Evolutionary conservation across 1,284 basidiomycete species (phyloP).

Genomic region (Singerocomus inundabilis): DNA sequence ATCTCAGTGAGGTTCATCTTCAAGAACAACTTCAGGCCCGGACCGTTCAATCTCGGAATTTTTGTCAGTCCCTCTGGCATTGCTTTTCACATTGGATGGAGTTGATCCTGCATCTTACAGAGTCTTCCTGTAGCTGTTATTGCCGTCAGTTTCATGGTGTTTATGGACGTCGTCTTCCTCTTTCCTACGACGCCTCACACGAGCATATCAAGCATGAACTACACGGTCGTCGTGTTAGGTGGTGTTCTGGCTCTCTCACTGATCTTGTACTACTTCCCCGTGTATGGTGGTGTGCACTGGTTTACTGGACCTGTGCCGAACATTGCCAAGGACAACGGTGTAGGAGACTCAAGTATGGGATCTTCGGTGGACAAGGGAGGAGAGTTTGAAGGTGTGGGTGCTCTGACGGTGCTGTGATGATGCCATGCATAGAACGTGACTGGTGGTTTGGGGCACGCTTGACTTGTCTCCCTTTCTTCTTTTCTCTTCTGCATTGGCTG

Average conservation of each 20-base stretch:
- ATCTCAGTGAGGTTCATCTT: slow-evolving; percentile 48
- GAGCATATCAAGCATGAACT: slow-evolving; percentile 76
- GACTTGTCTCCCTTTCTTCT: no score
- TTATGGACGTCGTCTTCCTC: no score
- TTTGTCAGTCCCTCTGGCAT: slow-evolving; percentile 43
- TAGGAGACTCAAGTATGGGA: neutral
- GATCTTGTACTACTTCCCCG: slow-evolving; percentile 63
- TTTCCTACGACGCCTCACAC: no score
- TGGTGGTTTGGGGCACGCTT: neutral
- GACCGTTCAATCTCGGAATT: slow-evolving; percentile 62
- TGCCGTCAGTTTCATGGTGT: no score
- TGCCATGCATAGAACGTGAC: no score
- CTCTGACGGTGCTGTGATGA: neutral
- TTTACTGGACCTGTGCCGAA: slow-evolving; percentile 58
- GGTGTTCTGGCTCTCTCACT: slow-evolving; percentile 56
- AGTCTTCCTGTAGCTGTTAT: slow-evolving; percentile 52
- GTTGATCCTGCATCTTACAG: slow-evolving; percentile 31
- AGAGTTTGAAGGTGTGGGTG: neutral
- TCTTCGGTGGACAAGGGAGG: slow-evolving; percentile 6
- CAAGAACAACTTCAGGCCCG: slow-evolving; percentile 58
- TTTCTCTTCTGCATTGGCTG: no score
- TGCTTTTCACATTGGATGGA: neutral
- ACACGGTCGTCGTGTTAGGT: slow-evolving; percentile 59
- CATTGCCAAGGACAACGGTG: slow-evolving; percentile 20
- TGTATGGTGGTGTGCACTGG: slow-evolving; percentile 68